Conservation (phyloP, 1,284 basidiomycete species). For the Amylostereum chailletii region DNA sequence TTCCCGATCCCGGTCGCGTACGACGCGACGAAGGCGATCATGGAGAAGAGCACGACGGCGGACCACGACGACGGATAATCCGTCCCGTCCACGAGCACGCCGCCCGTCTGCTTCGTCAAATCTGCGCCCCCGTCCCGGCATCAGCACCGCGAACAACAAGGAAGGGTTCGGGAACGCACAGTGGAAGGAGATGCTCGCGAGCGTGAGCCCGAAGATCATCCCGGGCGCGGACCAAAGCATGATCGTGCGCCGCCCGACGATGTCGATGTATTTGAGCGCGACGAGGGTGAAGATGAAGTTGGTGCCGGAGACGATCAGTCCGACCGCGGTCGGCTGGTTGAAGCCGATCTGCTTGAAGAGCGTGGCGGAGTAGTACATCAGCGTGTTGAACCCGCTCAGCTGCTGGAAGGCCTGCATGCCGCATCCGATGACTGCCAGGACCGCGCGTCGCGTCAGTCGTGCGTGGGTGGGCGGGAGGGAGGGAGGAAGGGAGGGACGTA, state of each 20-base stretch:
- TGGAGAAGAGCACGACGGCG: slow-evolving; percentile 63
- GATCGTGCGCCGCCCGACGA: slow-evolving; percentile 67
- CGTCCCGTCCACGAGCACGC: slow-evolving; percentile 55
- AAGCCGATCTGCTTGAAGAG: slow-evolving; percentile 78
- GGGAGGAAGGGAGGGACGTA: slow-evolving; percentile 22
- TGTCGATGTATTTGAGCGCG: slow-evolving; percentile 77
- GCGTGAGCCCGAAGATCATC: slow-evolving; percentile 64
- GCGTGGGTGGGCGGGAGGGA: too few species aligned
- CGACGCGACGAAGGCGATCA: slow-evolving; percentile 78
- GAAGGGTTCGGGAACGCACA: slow-evolving; percentile 35
- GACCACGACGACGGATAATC: slow-evolving; percentile 61
- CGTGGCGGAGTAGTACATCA: slow-evolving; percentile 36
- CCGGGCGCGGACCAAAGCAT: slow-evolving; percentile 74
- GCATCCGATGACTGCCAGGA: slow-evolving; percentile 53
- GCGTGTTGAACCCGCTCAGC: slow-evolving; percentile 59
- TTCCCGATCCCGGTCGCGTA: slow-evolving; percentile 76
- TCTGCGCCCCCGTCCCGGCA: slow-evolving; percentile 27
- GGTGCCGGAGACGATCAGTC: slow-evolving; percentile 69
- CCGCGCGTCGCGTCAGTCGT: too few species aligned
- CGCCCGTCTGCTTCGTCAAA: slow-evolving; percentile 59
- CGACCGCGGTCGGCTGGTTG: slow-evolving; percentile 72
- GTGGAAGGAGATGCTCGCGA: slow-evolving; percentile 70
- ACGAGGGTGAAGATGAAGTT: slow-evolving; percentile 80
- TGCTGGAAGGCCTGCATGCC: slow-evolving; percentile 81
- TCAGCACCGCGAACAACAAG: not conserved